These are phyloP conservation scores for Herpotrichia juniperi DNA, from an alignment of 2,329 filamentous ascomycete genomes.

Conservation along the genomic window DNA sequence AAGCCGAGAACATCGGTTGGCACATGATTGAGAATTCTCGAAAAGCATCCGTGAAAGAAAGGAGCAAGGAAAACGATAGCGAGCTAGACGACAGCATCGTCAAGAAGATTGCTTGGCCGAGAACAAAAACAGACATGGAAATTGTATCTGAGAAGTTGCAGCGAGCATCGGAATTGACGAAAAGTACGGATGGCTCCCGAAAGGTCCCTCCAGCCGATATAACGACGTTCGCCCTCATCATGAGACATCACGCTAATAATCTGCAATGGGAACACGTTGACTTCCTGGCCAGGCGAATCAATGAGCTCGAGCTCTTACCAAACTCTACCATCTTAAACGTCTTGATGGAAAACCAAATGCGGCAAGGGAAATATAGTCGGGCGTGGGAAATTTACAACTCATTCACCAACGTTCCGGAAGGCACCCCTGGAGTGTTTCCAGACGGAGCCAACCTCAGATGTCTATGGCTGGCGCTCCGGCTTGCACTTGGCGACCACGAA, in stretches of 20 bases:
- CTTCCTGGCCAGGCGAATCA: conserved; percentile 35
- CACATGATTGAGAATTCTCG: conserved; percentile 39
- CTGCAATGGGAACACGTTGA: conserved; percentile 43
- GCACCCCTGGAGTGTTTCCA: conserved; percentile 29
- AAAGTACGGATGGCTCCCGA: conserved; percentile 3
- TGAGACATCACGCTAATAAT: conserved; percentile 34
- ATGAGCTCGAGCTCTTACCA: conserved; percentile 22
- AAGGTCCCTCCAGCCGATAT: conserved; percentile 32
- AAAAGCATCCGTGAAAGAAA: background rate
- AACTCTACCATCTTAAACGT: conserved; percentile 40
- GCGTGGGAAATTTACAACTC: conserved; percentile 36
- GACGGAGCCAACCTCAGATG: conserved; percentile 34
- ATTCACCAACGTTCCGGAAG: conserved; percentile 27
- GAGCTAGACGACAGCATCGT: background rate
- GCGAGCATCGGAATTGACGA: background rate
- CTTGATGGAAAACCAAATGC: conserved; percentile 36
- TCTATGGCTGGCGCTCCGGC: conserved; percentile 41
- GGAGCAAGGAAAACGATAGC: background rate
- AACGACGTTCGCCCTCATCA: conserved; percentile 39
- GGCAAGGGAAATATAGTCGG: conserved; percentile 34
- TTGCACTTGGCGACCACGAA: conserved; percentile 29
- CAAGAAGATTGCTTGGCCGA: background rate
- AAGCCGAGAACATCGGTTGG: conserved; percentile 45
- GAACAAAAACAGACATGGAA: conserved; percentile 1
- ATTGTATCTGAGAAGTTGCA: conserved; percentile 4